Evolutionary conservation across 495 filamentous ascomycete genomes (phyloP), one percentile per base, ranked within the genome.

Genomic region (Friedmanniomyces endolithicus): DNA sequence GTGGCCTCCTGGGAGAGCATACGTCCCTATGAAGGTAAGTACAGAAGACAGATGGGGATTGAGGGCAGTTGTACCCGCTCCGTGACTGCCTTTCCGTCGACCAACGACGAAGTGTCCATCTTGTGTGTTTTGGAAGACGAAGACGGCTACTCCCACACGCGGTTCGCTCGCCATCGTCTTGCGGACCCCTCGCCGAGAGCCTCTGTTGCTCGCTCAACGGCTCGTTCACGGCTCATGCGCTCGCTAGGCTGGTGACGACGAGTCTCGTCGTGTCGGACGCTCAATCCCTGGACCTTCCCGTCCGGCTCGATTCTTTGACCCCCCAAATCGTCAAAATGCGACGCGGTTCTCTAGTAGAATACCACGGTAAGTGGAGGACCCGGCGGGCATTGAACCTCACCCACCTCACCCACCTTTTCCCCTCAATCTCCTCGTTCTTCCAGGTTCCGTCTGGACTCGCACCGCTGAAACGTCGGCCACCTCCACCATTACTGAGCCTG

Each of bases 1-100:
- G 49, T 87, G 83, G 3, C 84, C 84, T 43, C 84, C 84, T 3
- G 84, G 82, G 16, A 83, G 72, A 25, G 78, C 78, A 72, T 72
- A 81, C 7, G 78, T 78, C 1, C 78, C 83, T 68, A 29, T 6
- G 17, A 14, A 35, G 29, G 27, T 31, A 31, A 4, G 33, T 43
- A 44, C 22, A 9, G 12, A 34, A 22, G 25, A 14, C 11, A 6
- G 27, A 24, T 3, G 33, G 55, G 20, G 2, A 46, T 14, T 35
- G 17, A 20, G 9, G 17, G 22, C n/a, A 24, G n/a, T 41, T 55
- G 25, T 58, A 67, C 66, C 66, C 8, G 67, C 62, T 25, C 67
- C 67, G 45, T 60, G 62, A 50, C 59, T 63, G 7, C 65, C 65
- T 31, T 63, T 58, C 27, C 67, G 54, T 56, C 55, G 35, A 24